Evolutionary conservation across 495 filamentous ascomycete species (phyloP), one percentile per base, ranked within the genome.

Genomic region (Peziza echinospora): DNA sequence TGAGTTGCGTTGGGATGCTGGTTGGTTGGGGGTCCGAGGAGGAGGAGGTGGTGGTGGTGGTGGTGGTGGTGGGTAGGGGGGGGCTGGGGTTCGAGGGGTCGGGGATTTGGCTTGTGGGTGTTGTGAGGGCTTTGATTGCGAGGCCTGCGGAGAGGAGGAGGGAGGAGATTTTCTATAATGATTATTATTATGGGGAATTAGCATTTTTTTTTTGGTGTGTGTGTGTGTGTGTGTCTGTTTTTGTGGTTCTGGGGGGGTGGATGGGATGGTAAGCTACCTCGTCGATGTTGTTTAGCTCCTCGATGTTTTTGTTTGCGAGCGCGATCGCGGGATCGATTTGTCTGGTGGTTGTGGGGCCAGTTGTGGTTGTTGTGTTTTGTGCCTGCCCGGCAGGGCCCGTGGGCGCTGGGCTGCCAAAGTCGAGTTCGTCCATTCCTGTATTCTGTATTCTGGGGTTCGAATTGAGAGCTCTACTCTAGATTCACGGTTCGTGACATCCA

Each of bases 1-100:
- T 53, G 57, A 72, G 71, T 51, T 68, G 69, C 39, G 67, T 60
- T 37, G 67, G 61, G 41, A 23, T 61, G 41, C 53, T 24, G 39
- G 45, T 45, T 26, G 44, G 9, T 7, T 16, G 41, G 26, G 21
- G 21, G 26, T 25, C 6, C 44, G 45, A n/a, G n/a, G n/a, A n/a
- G n/a, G n/a, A n/a, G n/a, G n/a, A n/a, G n/a, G n/a, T n/a, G 42
- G 22, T 24, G 41, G 3, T 43, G 10, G 22, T 11, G 5, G 5
- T 24, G 41, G 17, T 24, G 41, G 2, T 43, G 41, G 17, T 0
- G 3, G 17, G 17, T n/a, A 11, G 3, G 4, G 17, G n/a, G 16
- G 50, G 48, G 3, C 46, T 24, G 21, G 51, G 39, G 5, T 54
- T 48, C 6, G 43, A 42, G 5, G 55, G 30, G 30, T 37, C 30